phyloP scores from a whole-genome alignment of 163 green algal genomes.

The Coccomyxa subellipsoidea region DNA sequence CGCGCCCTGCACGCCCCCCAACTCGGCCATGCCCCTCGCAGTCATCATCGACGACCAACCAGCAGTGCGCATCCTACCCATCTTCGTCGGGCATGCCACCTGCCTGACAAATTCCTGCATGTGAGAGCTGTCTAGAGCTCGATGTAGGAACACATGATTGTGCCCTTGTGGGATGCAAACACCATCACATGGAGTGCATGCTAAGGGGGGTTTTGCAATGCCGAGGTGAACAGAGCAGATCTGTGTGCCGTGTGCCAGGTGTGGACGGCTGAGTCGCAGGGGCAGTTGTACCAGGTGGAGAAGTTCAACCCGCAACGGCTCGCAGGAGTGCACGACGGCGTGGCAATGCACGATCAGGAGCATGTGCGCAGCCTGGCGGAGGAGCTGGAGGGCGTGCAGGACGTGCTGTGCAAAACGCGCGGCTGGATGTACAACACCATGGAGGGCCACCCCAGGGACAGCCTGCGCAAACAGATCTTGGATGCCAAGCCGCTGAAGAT shows the following conservation, averaged over 20 bases:
- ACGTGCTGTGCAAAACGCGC: neutral
- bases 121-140: no score
- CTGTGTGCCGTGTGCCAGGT: neutral
- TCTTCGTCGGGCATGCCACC: neutral
- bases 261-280: neutral
- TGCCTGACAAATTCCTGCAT: no score
- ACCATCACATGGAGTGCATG: no score
- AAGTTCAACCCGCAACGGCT: neutral
- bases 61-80: slow-evolving; percentile 26
- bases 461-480: no score
- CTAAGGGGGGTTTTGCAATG: no score
- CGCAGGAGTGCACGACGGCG: neutral
- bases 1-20: neutral
- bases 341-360: neutral
- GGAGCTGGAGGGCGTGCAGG: neutral
- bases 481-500: neutral
- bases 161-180: no score
- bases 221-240: neutral
- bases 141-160: no score
- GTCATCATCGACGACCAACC: slow-evolving; percentile 47
- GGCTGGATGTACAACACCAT: neutral
- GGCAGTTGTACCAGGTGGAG: neutral
- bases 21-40: slow-evolving; percentile 43
- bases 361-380: neutral
- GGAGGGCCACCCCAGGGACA: neutral